Evolutionary conservation across 2,329 filamentous ascomycete genomes (phyloP).

Genomic region (Cladosporium oxysporum): DNA sequence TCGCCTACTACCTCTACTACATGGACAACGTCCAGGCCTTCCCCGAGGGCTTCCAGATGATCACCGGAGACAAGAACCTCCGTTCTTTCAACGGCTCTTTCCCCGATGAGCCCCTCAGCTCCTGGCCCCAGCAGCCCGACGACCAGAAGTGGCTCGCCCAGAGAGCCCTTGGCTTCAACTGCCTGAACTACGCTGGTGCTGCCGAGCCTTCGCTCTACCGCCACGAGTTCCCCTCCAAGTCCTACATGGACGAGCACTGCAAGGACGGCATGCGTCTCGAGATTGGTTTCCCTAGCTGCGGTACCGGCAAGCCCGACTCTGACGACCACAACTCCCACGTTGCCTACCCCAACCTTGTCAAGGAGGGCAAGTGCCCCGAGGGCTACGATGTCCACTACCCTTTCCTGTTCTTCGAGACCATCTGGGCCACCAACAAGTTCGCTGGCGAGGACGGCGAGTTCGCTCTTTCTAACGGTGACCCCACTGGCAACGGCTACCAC

Average conservation of each 20-base stretch:
- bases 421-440: slow-evolving; percentile 74
- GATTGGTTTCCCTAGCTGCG: slow-evolving; percentile 86
- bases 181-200: slow-evolving; percentile 71
- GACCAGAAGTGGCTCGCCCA: slow-evolving; percentile 72
- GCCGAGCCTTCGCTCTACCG: slow-evolving; percentile 77
- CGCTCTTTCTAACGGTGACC: slow-evolving; percentile 75
- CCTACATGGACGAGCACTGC: slow-evolving; percentile 78
- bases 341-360: slow-evolving; percentile 75
- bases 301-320: slow-evolving; percentile 68
- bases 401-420: slow-evolving; percentile 81
- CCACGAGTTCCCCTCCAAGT: slow-evolving; percentile 78
- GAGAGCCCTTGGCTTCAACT: slow-evolving; percentile 92
- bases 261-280: slow-evolving; percentile 79
- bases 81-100: slow-evolving; percentile 71
- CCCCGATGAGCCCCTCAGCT: slow-evolving; percentile 67
- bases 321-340: slow-evolving; percentile 65
- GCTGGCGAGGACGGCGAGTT: slow-evolving; percentile 66
- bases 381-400: slow-evolving; percentile 68
- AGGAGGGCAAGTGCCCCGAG: slow-evolving; percentile 72
- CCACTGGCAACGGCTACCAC: slow-evolving; percentile 71
- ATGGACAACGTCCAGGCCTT: slow-evolving; percentile 68
- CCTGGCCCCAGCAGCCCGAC: slow-evolving; percentile 65
- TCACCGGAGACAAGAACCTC: slow-evolving; percentile 70
- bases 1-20: slow-evolving; percentile 87
- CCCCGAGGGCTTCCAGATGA: slow-evolving; percentile 76